Conservation (phyloP, 2,329 filamentous ascomycete genomes). For the Fusarium buxicola region DNA sequence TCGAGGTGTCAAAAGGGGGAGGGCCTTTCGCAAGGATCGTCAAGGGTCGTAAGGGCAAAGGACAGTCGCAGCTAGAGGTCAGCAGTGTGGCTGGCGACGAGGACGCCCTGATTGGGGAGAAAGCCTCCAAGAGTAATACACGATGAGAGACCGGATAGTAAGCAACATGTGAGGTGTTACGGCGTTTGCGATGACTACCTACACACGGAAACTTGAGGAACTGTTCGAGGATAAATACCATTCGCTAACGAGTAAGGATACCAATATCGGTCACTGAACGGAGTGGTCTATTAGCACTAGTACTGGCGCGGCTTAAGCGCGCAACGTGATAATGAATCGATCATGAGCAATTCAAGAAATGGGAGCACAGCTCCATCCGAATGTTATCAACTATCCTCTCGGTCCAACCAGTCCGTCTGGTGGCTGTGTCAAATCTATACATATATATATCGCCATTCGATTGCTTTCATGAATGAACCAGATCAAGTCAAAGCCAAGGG, state of each 20-base stretch:
- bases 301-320: neutral
- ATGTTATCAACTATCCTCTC: constrained; percentile 9
- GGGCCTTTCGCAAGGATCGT: constrained; percentile 48
- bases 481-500: constrained; percentile 15
- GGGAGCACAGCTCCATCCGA: constrained; percentile 31
- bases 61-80: constrained; percentile 49
- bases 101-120: constrained; percentile 44
- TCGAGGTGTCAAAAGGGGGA: constrained; percentile 53
- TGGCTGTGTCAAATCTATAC: constrained; percentile 27
- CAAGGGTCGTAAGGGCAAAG: constrained; percentile 57
- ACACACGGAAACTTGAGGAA: neutral
- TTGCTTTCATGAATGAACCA: constrained; percentile 5
- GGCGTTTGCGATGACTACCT: constrained; percentile 11
- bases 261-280: constrained; percentile 21
- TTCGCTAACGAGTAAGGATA: constrained; percentile 30
- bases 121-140: neutral
- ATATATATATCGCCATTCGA: constrained; percentile 11
- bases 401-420: constrained; percentile 14
- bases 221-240: constrained; percentile 7
- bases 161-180: constrained; percentile 6
- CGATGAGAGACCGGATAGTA: neutral
- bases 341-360: constrained; percentile 16
- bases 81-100: constrained; percentile 49
- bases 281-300: neutral
- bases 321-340: neutral